phyloP scores from a whole-genome alignment of 2,329 filamentous ascomycete species.

The Neopestalotiopsis sp. region DNA sequence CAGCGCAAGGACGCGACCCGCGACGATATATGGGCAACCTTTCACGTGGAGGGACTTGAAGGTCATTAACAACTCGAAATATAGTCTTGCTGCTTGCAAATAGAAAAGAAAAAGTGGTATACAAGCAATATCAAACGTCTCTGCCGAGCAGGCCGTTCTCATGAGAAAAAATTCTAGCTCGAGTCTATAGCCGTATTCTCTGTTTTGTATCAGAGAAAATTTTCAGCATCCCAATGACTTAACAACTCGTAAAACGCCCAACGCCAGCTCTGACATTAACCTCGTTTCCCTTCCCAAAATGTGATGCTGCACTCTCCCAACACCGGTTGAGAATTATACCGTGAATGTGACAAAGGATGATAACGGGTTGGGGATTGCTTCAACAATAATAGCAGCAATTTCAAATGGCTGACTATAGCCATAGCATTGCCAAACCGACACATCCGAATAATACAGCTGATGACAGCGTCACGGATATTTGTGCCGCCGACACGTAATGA shows the following conservation, averaged over 20 bases:
- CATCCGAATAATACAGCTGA: not conserved
- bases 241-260: not conserved
- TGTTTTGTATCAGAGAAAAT: not conserved
- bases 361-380: not conserved
- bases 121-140: not conserved
- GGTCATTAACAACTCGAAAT: not conserved
- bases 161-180: not conserved
- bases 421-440: not conserved
- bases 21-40: too few species aligned
- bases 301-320: not conserved
- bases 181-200: not conserved
- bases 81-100: not conserved
- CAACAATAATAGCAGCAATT: not conserved
- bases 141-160: not conserved
- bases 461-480: slow-evolving; percentile 16
- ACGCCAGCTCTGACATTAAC: slow-evolving; percentile 1
- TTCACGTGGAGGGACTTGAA: too few species aligned
- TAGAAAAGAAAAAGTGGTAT: not conserved
- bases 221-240: not conserved
- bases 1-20: too few species aligned
- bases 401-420: not conserved
- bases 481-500: slow-evolving; percentile 50
- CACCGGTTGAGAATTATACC: not conserved
- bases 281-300: not conserved
- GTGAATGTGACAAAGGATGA: not conserved